Base-by-base conservation (phyloP, 257 asterid genomes). In the Solanum phureja region DNA sequence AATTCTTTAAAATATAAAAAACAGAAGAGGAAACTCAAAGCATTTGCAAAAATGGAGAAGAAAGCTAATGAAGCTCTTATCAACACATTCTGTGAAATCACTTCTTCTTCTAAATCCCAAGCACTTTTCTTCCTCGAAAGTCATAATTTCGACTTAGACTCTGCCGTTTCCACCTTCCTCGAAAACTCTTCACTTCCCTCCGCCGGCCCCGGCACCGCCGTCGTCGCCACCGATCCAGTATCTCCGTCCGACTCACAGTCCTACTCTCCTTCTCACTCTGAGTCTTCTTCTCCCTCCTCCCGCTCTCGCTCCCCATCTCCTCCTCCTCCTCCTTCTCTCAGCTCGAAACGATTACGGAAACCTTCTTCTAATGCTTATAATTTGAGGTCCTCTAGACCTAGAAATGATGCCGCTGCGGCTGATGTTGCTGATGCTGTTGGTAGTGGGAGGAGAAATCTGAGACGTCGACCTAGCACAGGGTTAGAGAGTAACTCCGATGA, bases 91-190 rank as follows among this genome's bases (percentile, higher is more conserved):
- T 92, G 92, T 83, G 98, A 93, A 38, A 95, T 96, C 89, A 94
- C 98, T 84, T 90, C 95, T 4, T 73, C 94, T 58, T 91, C 96
- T 35, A 89, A 91, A 90, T 88, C 94, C 18, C 95, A 94, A 84
- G 98, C 98, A 74, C 93, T 90, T 21, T 96, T 95, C 90, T 96
- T 91, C 90, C 76, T 95, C 9, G 98, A 96, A 91, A 94, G 96
- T 69, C 98, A 96, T 94, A 91, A 91, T 68, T 95, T 94, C 94
- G 92, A 95, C 87, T 93, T 94, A 60, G 98, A 94, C 87, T 93
- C 98, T 92, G 96, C 98, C 87, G 91, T 93, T 90, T 95, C 98
- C 90, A 96, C 98, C 40, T 96, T 89, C 92, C 91, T 95, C 87
- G 98, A 96, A 84, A 77, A 94, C 73, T 75, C 92, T 86, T 84